Conservation (phyloP, 352 stramenopile genomes). For the Phytopythium mirpurense region DNA sequence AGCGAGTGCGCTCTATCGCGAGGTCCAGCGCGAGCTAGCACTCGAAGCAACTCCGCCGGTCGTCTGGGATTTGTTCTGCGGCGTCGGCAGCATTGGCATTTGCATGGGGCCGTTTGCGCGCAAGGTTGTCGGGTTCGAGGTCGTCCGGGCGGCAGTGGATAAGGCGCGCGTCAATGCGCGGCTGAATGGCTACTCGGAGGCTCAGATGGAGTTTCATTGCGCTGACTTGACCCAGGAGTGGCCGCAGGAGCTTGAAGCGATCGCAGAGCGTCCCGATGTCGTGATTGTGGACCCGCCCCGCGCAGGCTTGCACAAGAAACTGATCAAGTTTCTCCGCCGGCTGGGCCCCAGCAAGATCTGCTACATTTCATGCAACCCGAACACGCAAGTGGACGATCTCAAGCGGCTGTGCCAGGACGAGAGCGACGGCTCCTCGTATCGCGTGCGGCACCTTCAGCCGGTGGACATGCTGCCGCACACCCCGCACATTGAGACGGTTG, state of each 20-base stretch:
- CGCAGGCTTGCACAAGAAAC: constrained; percentile 60
- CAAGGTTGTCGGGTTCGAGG: constrained; percentile 63
- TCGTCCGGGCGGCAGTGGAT: constrained; percentile 52
- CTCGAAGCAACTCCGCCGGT: constrained; percentile 31
- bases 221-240: constrained; percentile 54
- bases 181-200: constrained; percentile 47
- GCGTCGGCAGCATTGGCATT: constrained; percentile 76
- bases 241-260: constrained; percentile 25
- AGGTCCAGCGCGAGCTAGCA: constrained; percentile 37
- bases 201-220: constrained; percentile 60
- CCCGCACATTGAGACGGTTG: constrained; percentile 73
- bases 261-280: constrained; percentile 31
- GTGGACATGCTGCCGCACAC: constrained; percentile 83
- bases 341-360: constrained; percentile 46
- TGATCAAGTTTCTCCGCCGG: constrained; percentile 45
- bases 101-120: constrained; percentile 43
- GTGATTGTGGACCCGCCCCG: constrained; percentile 75
- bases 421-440: constrained; percentile 20
- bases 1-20: constrained; percentile 46
- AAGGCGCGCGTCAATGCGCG: constrained; percentile 44
- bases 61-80: constrained; percentile 79
- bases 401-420: constrained; percentile 28
- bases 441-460: constrained; percentile 43
- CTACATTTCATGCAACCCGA: constrained; percentile 78
- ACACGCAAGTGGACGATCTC: constrained; percentile 56